Conservation (phyloP, 2,329 filamentous ascomycete species). For the Alternaria gaisen region DNA sequence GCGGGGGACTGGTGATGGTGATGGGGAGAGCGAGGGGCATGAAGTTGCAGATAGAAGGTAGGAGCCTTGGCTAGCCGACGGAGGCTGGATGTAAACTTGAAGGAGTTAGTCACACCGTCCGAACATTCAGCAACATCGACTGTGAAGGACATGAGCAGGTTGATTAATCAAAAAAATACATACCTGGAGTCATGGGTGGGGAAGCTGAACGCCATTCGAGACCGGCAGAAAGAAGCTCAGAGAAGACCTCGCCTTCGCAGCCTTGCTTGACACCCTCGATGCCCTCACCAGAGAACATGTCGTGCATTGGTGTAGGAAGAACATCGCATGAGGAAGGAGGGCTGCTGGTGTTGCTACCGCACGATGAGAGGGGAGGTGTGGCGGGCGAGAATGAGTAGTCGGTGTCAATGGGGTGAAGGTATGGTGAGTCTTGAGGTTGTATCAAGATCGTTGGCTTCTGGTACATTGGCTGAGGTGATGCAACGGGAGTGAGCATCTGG, state of each 20-base stretch:
- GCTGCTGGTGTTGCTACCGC: conserved; percentile 86
- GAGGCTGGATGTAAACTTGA: conserved; percentile 72
- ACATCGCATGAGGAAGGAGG: conserved; percentile 77
- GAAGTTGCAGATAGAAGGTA: conserved; percentile 77
- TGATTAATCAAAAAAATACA: conserved; percentile 47
- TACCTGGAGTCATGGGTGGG: conserved; percentile 90
- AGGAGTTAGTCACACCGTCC: conserved; percentile 34
- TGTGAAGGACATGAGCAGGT: background rate
- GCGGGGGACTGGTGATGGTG: conserved; percentile 79
- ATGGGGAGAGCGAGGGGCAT: conserved; percentile 87
- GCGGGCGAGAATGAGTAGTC: conserved; percentile 80
- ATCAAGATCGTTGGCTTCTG: conserved; percentile 79
- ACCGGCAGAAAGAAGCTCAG: conserved; percentile 75
- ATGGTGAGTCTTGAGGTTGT: conserved; percentile 66
- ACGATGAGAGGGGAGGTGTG: conserved; percentile 85
- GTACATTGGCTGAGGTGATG: conserved; percentile 76
- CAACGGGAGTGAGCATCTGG: conserved; percentile 76
- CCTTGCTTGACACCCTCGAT: conserved; percentile 60
- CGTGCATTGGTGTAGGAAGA: conserved; percentile 83
- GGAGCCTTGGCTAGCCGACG: conserved; percentile 70
- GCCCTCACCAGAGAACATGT: conserved; percentile 67
- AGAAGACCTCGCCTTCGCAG: conserved; percentile 73
- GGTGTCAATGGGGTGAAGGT: conserved; percentile 73
- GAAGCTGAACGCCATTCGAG: conserved; percentile 82
- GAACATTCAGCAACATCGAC: background rate